Conservation (phyloP, 2,329 filamentous ascomycete genomes). For the Colletotrichum musicola region DNA sequence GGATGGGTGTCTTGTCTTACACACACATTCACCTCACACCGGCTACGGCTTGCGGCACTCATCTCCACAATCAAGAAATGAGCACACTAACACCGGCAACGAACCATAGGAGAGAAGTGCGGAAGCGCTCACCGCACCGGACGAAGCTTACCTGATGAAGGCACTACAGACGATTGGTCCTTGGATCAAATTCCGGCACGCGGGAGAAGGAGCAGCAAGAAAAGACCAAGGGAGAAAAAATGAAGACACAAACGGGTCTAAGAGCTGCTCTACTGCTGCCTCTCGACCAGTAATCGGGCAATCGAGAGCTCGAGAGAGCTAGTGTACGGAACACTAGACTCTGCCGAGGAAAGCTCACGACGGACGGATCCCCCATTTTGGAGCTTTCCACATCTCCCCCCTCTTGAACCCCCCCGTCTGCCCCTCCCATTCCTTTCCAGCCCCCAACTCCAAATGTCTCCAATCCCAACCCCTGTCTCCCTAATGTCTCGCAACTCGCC, state of each 20-base stretch:
- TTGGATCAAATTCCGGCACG: neutral
- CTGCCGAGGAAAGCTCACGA: conserved; percentile 14
- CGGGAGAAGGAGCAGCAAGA: neutral
- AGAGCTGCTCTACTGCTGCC: neutral
- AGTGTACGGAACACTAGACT: conserved; percentile 9
- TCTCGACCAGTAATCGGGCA: conserved; percentile 28
- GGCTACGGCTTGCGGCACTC: neutral
- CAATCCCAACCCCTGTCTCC: conserved; percentile 11
- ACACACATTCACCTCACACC: neutral
- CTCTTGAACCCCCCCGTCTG: neutral
- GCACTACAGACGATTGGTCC: conserved; percentile 19
- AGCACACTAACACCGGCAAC: neutral
- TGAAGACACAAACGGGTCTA: no score
- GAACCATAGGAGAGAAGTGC: neutral
- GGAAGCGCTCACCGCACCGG: neutral
- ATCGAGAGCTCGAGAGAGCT: conserved; percentile 16
- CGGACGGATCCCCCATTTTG: conserved; percentile 1
- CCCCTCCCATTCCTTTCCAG: conserved; percentile 1
- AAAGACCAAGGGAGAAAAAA: neutral
- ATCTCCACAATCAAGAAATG: neutral
- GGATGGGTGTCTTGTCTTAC: conserved; percentile 6
- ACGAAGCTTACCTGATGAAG: conserved; percentile 28
- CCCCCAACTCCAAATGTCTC: conserved; percentile 5
- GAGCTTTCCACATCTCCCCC: neutral
- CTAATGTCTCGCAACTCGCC: conserved; percentile 7